phyloP scores from a whole-genome alignment of 2,329 filamentous ascomycete species.

The Fusarium bulbicola region DNA sequence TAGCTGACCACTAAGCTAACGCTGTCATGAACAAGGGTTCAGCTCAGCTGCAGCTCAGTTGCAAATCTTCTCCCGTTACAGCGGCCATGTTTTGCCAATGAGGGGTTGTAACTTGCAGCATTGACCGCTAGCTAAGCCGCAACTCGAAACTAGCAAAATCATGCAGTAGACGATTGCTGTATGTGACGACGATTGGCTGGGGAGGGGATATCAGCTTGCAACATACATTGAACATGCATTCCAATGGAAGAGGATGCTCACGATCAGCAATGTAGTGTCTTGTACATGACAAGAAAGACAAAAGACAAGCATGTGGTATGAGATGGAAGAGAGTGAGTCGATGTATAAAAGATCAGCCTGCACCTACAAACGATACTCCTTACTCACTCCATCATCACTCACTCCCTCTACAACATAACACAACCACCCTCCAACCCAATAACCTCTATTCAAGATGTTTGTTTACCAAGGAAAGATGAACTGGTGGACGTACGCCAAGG shows the following conservation, averaged over 20 bases:
- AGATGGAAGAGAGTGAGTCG: background rate
- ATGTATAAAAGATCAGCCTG: background rate
- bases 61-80: background rate
- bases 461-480: slow-evolving; percentile 35
- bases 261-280: background rate
- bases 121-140: background rate
- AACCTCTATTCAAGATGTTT: slow-evolving; percentile 14
- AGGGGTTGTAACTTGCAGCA: background rate
- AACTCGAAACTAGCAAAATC: background rate
- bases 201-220: background rate
- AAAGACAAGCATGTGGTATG: background rate
- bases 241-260: background rate
- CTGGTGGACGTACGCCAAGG: slow-evolving; percentile 22
- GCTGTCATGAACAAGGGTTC: background rate
- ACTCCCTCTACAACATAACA: background rate
- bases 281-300: background rate
- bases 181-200: background rate
- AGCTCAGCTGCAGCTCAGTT: background rate
- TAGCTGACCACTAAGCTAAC: background rate
- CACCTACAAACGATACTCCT: background rate
- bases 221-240: background rate
- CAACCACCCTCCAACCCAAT: background rate
- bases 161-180: background rate
- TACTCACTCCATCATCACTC: background rate
- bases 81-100: background rate